Percentiles rank a stretch among this genome's conserved stretches.
Conservation (phyloP, 1,284 basidiomycete species). For the Hemileia vastatrix region DNA sequence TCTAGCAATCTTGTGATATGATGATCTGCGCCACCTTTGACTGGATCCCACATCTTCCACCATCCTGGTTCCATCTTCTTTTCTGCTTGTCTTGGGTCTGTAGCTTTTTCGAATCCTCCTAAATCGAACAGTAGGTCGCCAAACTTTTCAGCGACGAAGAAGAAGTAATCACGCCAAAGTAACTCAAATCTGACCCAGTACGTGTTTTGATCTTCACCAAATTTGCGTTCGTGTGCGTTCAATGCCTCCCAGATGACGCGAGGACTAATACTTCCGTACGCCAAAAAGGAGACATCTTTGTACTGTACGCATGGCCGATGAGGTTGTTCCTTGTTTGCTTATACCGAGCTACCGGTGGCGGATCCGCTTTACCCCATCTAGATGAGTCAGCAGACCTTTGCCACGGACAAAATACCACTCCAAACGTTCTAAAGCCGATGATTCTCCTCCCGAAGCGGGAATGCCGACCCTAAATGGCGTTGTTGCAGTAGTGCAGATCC, state of each 20-base stretch:
- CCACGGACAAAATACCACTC: slow-evolving; percentile 46
- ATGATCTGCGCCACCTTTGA: too few species aligned
- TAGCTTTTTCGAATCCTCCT: slow-evolving; percentile 47
- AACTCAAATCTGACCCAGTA: slow-evolving; percentile 51
- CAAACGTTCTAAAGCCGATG: slow-evolving; percentile 44
- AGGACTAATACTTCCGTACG: slow-evolving; percentile 49
- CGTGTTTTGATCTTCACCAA: slow-evolving; percentile 44
- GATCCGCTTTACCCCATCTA: slow-evolving; percentile 35
- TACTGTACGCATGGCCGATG: slow-evolving; percentile 51
- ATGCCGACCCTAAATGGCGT: slow-evolving; percentile 44
- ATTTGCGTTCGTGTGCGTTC: slow-evolving; percentile 42
- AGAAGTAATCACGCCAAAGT: slow-evolving; percentile 54
- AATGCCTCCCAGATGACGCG: slow-evolving; percentile 46
- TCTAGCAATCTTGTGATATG: slow-evolving; percentile 35
- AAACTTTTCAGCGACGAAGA: slow-evolving; percentile 46
- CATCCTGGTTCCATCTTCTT: slow-evolving; percentile 37
- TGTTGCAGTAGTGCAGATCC: slow-evolving; percentile 25
- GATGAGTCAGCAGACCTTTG: too few species aligned
- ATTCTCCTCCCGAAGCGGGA: slow-evolving; percentile 48
- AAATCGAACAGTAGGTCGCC: slow-evolving; percentile 47
- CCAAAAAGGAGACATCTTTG: slow-evolving; percentile 51
- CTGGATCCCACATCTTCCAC: slow-evolving; percentile 36
- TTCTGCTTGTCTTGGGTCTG: slow-evolving; percentile 45
- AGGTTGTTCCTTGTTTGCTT: slow-evolving; percentile 53
- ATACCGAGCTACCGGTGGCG: slow-evolving; percentile 47